Percentiles rank a stretch among this genome's conserved stretches.
These are phyloP conservation scores for Tagetes patula DNA, from an alignment of 129 eudicot species.

Conservation along the genomic window DNA sequence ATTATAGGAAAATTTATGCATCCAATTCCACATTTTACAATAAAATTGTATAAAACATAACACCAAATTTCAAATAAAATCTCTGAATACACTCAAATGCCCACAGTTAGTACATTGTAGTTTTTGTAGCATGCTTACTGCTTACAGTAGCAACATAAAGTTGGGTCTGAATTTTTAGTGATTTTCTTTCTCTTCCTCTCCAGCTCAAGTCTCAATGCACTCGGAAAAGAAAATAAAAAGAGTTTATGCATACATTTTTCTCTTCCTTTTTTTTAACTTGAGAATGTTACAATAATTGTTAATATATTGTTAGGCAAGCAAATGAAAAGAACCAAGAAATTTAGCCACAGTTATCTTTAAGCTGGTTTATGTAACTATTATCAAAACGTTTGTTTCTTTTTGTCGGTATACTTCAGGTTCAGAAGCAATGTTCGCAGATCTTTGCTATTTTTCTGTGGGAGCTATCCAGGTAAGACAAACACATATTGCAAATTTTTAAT, in stretches of 20 bases:
- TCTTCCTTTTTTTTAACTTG: neutral
- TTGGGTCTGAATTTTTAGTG: neutral
- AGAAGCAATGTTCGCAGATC: slow-evolving; percentile 99
- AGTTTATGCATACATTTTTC: neutral
- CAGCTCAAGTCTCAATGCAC: neutral
- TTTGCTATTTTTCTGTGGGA: slow-evolving; percentile 91
- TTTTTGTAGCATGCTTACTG: slow-evolving; percentile 7
- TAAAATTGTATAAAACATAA: neutral
- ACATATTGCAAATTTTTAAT: slow-evolving; percentile 1
- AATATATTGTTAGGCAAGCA: slow-evolving; percentile 5
- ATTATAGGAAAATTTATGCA: neutral
- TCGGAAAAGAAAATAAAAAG: neutral
- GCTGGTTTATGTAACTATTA: slow-evolving; percentile 23
- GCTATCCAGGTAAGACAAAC: slow-evolving; percentile 76
- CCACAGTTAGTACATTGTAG: neutral
- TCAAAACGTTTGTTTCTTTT: slow-evolving; percentile 19
- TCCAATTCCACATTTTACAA: neutral
- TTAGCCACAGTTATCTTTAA: slow-evolving; percentile 11
- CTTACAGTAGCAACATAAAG: neutral
- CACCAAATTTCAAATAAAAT: neutral
- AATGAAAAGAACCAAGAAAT: slow-evolving; percentile 3
- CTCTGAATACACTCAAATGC: neutral
- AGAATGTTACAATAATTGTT: neutral
- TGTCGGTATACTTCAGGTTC: slow-evolving; percentile 61
- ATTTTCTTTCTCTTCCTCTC: neutral